phyloP scores from a whole-genome alignment of 2,329 filamentous ascomycete genomes.

The Phoma herbarum region DNA sequence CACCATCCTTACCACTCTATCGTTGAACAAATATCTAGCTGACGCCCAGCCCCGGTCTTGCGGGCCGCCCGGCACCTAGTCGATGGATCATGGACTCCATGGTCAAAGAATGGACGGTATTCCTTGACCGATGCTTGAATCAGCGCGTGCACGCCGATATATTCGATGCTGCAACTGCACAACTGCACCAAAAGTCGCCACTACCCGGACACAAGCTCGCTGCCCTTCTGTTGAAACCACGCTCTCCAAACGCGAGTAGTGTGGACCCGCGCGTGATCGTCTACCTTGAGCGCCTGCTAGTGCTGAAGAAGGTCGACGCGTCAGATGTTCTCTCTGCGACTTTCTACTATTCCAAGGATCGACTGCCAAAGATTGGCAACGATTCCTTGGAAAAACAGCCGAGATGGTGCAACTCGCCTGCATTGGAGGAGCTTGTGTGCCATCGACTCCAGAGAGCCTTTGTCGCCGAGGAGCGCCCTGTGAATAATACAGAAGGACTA shows the following conservation, averaged over 20 bases:
- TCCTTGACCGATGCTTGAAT: conserved; percentile 49
- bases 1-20: conserved; percentile 32
- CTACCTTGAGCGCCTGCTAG: conserved; percentile 48
- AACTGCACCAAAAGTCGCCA: conserved; percentile 47
- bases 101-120: conserved; percentile 45
- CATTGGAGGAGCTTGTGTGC: conserved; percentile 51
- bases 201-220: conserved; percentile 49
- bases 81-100: conserved; percentile 48
- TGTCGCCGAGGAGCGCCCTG: conserved; percentile 44
- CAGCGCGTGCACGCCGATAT: conserved; percentile 42
- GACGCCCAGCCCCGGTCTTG: conserved; percentile 25
- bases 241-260: conserved; percentile 33
- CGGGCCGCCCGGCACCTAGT: conserved; percentile 21
- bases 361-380: conserved; percentile 35
- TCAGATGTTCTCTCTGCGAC: conserved; percentile 46
- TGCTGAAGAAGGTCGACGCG: conserved; percentile 45
- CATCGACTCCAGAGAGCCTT: conserved; percentile 49
- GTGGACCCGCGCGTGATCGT: conserved; percentile 48
- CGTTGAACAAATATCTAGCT: conserved; percentile 19
- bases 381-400: conserved; percentile 32
- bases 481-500: conserved; percentile 42
- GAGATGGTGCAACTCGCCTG: conserved; percentile 46
- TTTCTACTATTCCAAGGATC: conserved; percentile 48
- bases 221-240: conserved; percentile 46
- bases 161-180: conserved; percentile 45